Evolutionary conservation across 2,329 filamentous ascomycete genomes (phyloP).

Genomic region (Cladosporium sp.): DNA sequence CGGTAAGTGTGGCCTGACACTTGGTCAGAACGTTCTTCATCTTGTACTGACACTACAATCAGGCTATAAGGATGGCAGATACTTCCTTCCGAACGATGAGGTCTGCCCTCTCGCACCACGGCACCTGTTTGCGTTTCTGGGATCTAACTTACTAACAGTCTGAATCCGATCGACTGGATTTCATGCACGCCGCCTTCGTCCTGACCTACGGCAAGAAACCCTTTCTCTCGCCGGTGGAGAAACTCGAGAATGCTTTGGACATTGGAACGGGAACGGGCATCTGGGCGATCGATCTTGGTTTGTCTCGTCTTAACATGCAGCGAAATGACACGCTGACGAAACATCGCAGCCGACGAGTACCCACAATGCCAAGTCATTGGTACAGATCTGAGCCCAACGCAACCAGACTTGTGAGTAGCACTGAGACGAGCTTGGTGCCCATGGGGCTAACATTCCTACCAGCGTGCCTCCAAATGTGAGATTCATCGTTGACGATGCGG

Average conservation of each 20-base stretch:
- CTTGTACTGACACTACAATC: background rate
- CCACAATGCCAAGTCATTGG: slow-evolving; percentile 41
- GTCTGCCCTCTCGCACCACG: slow-evolving; percentile 16
- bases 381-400: slow-evolving; percentile 47
- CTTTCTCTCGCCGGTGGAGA: slow-evolving; percentile 42
- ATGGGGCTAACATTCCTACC: slow-evolving; percentile 20
- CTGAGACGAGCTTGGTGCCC: background rate
- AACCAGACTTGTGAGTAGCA: slow-evolving; percentile 35
- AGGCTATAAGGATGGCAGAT: slow-evolving; percentile 37
- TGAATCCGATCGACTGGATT: slow-evolving; percentile 34
- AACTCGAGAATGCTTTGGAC: slow-evolving; percentile 44
- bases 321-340: background rate
- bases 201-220: slow-evolving; percentile 45
- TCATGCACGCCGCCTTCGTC: slow-evolving; percentile 44
- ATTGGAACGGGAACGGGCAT: slow-evolving; percentile 51
- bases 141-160: slow-evolving; percentile 21
- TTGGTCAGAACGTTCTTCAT: background rate
- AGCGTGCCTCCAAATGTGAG: slow-evolving; percentile 57
- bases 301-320: slow-evolving; percentile 7
- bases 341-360: slow-evolving; percentile 36
- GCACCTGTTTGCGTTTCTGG: background rate
- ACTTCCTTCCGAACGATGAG: slow-evolving; percentile 39
- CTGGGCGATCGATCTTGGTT: slow-evolving; percentile 55
- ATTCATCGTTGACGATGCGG: slow-evolving; percentile 60
- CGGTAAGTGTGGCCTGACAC: slow-evolving; percentile 17